These are phyloP conservation scores for Lipomyces yamadae DNA, from an alignment of 805 yeast genomes.

Conservation along the genomic window DNA sequence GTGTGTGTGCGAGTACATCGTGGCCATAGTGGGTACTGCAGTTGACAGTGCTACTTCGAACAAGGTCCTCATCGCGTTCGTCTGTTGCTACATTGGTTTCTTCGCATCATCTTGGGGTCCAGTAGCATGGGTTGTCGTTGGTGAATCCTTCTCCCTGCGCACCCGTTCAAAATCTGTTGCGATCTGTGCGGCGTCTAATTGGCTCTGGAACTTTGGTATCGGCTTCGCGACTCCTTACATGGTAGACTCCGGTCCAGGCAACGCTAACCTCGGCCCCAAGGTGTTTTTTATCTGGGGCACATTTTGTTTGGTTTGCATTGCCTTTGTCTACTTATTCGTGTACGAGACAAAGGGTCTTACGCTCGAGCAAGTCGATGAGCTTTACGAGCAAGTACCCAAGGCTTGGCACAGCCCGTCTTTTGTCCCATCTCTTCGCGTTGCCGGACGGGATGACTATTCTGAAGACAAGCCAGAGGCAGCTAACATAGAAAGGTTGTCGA, in stretches of 20 bases:
- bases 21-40: slow-evolving; percentile 66
- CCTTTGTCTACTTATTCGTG: slow-evolving; percentile 61
- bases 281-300: slow-evolving; percentile 81
- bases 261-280: slow-evolving; percentile 64
- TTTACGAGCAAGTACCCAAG: slow-evolving; percentile 52
- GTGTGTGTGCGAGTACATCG: slow-evolving; percentile 67
- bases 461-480: background rate
- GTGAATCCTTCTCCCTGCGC: slow-evolving; percentile 71
- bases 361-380: slow-evolving; percentile 69
- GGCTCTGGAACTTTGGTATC: slow-evolving; percentile 76
- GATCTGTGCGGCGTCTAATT: slow-evolving; percentile 73
- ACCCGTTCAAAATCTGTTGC: slow-evolving; percentile 76
- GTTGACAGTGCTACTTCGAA: slow-evolving; percentile 47
- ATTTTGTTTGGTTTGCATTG: slow-evolving; percentile 60
- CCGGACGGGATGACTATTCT: background rate
- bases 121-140: slow-evolving; percentile 68
- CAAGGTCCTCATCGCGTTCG: slow-evolving; percentile 57
- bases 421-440: slow-evolving; percentile 13
- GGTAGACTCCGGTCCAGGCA: slow-evolving; percentile 60
- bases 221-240: slow-evolving; percentile 75
- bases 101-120: slow-evolving; percentile 90
- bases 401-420: slow-evolving; percentile 17
- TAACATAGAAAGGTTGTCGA: background rate
- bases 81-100: slow-evolving; percentile 67
- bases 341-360: slow-evolving; percentile 71